Base-by-base conservation (phyloP, 176 grass and related monocot genomes). In the Carex pumila region DNA sequence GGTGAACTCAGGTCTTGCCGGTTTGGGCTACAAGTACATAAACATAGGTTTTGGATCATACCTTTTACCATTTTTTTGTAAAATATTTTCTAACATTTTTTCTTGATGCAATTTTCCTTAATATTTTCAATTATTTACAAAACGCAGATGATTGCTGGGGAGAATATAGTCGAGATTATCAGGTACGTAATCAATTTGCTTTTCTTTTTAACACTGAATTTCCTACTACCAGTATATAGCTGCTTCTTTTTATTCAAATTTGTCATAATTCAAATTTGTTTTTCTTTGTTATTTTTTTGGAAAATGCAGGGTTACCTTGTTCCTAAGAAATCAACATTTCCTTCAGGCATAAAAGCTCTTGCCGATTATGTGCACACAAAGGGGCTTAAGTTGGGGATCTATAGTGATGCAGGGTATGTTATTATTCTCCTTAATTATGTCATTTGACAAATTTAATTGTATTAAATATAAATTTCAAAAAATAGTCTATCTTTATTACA, bases 91-190 rank as follows among this genome's bases (percentile, higher is more conserved):
- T 34, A 36, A 76, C 34, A 54, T 45, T 18, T 49, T 7, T 22
- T 47, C 7, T 57, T 18, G 25, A 29, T 74, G 25, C n/a, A 49
- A 61, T 18, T 45, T 61, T 45, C 1, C 15, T 43, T 52, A 37
- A 15, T 73, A 54, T 62, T 43, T 58, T 0, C 14, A 7, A 67
- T 31, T 86, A 8, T 90, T 87, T 18, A 47, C 49, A 54, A 55
- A 19, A 86, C 90, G 84, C 91, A 99, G 96, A 99, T 95, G 96
- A 99, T 81, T 99, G 96, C 83, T 99, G 96, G 96, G 96, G 83
- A 89, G 96, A 99, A 85, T 57, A 7, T 18, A 55, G 65, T 50
- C 90, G 96, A 83, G 96, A 99, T 77, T 88, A 62, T 81, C 89
- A 92, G 88, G 96, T 98, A 86, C 85, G 41, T 37, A 54, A 54